Conservation (phyloP, 148 eudicot species). For the Rhododendron henanense region DNA sequence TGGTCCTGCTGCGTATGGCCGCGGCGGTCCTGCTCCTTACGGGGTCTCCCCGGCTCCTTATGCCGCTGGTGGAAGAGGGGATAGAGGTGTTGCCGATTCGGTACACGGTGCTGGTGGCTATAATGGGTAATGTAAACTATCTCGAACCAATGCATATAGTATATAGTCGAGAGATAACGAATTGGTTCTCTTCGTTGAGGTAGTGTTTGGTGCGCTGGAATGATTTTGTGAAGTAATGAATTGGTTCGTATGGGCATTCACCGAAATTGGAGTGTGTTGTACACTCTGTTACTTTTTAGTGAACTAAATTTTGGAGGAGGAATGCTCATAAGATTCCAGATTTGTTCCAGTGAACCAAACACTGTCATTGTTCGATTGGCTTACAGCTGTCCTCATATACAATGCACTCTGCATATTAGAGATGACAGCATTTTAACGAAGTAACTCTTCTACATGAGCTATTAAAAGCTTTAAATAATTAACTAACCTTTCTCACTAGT, state of each 20-base stretch:
- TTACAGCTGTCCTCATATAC: background rate
- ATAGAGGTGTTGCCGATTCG: slow-evolving; percentile 19
- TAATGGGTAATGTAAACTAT: slow-evolving; percentile 24
- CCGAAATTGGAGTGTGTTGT: background rate
- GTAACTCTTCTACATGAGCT: background rate
- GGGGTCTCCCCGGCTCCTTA: slow-evolving; percentile 28
- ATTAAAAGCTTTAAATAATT: background rate
- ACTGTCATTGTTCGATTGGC: background rate
- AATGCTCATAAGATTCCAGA: background rate
- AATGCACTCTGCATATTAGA: background rate
- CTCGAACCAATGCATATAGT: background rate
- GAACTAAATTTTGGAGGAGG: background rate
- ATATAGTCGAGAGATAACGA: background rate
- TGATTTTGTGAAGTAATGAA: background rate
- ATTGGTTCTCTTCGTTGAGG: background rate
- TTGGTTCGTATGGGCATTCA: background rate
- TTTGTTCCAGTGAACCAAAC: background rate
- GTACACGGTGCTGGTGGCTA: slow-evolving; percentile 21
- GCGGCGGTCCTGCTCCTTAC: slow-evolving; percentile 31
- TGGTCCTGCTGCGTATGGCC: slow-evolving; percentile 35
- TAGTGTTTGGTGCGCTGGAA: background rate
- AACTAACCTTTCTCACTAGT: background rate
- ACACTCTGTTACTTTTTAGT: background rate
- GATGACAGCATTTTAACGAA: background rate
- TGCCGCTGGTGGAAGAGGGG: slow-evolving; percentile 19